Base-by-base conservation (phyloP, 2,329 filamentous ascomycete species). In the Saccharata proteae region DNA sequence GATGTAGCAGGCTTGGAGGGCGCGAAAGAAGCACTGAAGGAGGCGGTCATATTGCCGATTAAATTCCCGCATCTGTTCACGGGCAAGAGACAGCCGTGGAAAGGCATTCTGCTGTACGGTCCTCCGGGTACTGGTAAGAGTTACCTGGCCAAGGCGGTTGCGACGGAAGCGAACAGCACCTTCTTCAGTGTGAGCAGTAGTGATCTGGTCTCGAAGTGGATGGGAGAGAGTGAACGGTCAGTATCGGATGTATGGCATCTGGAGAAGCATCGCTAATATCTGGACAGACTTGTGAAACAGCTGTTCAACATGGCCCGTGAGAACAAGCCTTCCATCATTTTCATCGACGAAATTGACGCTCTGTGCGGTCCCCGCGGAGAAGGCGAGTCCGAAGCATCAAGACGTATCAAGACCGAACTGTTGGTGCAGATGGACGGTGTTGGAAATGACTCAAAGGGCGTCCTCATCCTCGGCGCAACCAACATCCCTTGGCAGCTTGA, bases 401-500 rank as follows among this genome's bases (percentile, higher is more conserved):
- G 90, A 38, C 80, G 90, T 54, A 98, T 98, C 68, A 98, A 98
- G 64, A 98, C 90, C 1, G 90, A 98, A 58, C 76, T 98, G 49
- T 75, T 98, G 10, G 88, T 98, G 12, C 90, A 98, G 59, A 98
- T 98, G 90, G 90, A 98, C 47, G 92, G 90, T 60, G 90, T 98
- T 7, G 92, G 90, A 40, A 88, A 92, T 40, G 90, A 98, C 58
- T 88, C 80, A 40, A 85, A 80, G 47, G 90, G 88, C 13, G 88
- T 98, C 6, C 66, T 98, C 15, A 92, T 98, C 23, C 72, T 98
- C 3, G 90, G 90, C 38, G 90, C 90, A 32, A 98, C 90, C 35
- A 98, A 98, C 54, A 96, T 98, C 40, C 90, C 90, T 12, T 98
- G 90, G 90, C 88, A 98, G 65, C 70, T 98, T 29, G 90, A 98